Evolutionary conservation across 768 basidiomycete species (phyloP).

Genomic region (Mycena pura): DNA sequence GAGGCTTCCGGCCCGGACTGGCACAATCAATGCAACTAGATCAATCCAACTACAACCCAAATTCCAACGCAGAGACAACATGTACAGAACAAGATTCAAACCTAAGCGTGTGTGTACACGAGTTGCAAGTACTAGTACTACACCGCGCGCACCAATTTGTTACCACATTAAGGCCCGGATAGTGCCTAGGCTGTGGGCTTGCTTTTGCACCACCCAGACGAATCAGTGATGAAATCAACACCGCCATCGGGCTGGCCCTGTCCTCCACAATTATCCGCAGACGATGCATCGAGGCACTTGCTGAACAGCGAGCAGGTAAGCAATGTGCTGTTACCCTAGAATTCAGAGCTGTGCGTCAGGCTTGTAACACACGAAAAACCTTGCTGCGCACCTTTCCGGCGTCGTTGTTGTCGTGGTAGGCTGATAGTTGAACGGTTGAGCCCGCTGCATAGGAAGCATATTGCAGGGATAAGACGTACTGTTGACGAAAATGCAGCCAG

Average conservation of each 20-base stretch:
- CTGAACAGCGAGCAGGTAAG: constrained; percentile 52
- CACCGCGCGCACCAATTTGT: too few relatives aligned
- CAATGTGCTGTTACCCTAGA: constrained; percentile 48
- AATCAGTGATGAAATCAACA: constrained; percentile 47
- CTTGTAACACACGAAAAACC: background rate
- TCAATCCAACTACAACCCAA: too few relatives aligned
- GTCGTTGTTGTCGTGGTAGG: constrained; percentile 54
- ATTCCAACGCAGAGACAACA: too few relatives aligned
- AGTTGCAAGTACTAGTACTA: too few relatives aligned
- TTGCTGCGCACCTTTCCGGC: too few relatives aligned
- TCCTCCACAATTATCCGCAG: constrained; percentile 49
- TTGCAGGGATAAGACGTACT: constrained; percentile 31
- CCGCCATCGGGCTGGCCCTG: constrained; percentile 51
- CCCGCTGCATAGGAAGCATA: too few relatives aligned
- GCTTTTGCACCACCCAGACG: constrained; percentile 52
- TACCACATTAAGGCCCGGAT: too few relatives aligned
- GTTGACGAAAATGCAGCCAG: constrained; percentile 51
- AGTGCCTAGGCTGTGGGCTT: too few relatives aligned
- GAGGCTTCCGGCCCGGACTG: too few relatives aligned
- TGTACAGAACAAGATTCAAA: too few relatives aligned
- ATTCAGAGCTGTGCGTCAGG: constrained; percentile 5
- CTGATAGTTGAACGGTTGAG: constrained; percentile 37
- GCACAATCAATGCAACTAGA: too few relatives aligned
- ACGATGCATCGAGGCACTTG: constrained; percentile 42
- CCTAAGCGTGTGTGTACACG: too few relatives aligned